Evolutionary conservation across 495 filamentous ascomycete species (phyloP), one percentile per base, ranked within the genome.

Genomic region (Neurospora cerealis): DNA sequence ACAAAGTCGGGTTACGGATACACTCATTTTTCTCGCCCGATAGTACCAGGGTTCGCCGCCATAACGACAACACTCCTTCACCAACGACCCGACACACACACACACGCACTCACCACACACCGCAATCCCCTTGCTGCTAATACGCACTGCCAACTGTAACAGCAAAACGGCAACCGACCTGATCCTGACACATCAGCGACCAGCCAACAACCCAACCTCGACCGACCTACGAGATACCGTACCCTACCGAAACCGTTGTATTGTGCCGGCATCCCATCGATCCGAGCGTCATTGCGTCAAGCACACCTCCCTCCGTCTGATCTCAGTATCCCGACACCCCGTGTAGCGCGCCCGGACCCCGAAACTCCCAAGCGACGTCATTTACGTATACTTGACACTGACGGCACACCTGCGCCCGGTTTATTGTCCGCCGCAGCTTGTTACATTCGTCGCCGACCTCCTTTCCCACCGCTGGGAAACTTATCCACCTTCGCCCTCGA

Each of bases 301-400:
- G 13, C 54, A 36, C 28, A 34, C 28, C 32, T 72, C 69, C 7
- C 44, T 62, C 36, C 34, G 17, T 41, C 48, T 74, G 36, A 44
- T 71, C 40, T 60, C 42, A 60, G 42, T 71, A 48, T 69, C 48
- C 28, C 28, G 34, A 71, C 72, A 37, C 69, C 69, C 36, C 24
- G 70, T 74, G 71, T 62, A 70, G 75, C 76, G 79, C 77, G 79
- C 79, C 76, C 74, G 74, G 79, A 75, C 79, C 74, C 69, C 75
- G 37, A 70, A 44, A 41, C 40, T 8, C 5, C n/a, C 21, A 70
- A 71, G 66, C 36, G 73, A 37, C 62, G 21, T 40, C 46, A 60
- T 34, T 39, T 70, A 73, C 75, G 21, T 69, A 46, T 38, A 72
- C 72, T 42, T 48, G 32, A 32, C 72, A 46, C 34, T 37, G 54